phyloP scores from a whole-genome alignment of 164 flowering plant genomes.

The Kingdonia uniflora region DNA sequence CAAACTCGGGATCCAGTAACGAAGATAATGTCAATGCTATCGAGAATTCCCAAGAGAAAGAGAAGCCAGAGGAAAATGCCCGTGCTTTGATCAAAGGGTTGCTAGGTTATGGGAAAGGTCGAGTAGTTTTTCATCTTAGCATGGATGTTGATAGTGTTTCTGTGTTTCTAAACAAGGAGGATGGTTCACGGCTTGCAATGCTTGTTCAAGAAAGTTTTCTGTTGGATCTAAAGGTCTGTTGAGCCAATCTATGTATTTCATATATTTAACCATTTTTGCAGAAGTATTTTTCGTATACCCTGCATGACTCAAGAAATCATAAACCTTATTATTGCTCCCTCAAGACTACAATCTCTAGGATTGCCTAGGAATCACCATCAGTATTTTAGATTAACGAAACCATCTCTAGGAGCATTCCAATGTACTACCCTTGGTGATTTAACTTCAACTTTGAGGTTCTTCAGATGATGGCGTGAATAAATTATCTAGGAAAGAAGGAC shows the following conservation, averaged over 20 bases:
- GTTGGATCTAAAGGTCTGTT: constrained; percentile 69
- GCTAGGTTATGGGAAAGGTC: constrained; percentile 88
- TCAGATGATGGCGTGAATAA: no score
- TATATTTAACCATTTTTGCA: not conserved
- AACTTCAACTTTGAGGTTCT: no score
- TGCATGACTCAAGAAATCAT: no score
- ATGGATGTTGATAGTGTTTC: constrained; percentile 90
- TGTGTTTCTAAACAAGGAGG: constrained; percentile 90
- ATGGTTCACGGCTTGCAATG: constrained; percentile 91
- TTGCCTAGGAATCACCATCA: no score
- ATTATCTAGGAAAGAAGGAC: no score
- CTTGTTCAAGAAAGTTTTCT: constrained; percentile 86
- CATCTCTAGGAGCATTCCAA: no score
- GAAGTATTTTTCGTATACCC: not conserved
- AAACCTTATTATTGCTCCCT: no score
- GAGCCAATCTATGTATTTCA: not conserved
- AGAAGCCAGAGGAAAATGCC: constrained; percentile 39
- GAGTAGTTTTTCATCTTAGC: constrained; percentile 65
- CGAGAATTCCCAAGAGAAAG: constrained; percentile 26
- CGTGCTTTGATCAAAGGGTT: constrained; percentile 65
- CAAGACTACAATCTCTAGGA: no score
- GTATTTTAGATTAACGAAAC: no score
- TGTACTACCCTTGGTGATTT: no score
- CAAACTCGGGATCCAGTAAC: constrained; percentile 14
- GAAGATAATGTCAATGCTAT: constrained; percentile 15